Evolutionary conservation across 1,284 basidiomycete species (phyloP).

Genomic region (Trichosporon coremiiforme): DNA sequence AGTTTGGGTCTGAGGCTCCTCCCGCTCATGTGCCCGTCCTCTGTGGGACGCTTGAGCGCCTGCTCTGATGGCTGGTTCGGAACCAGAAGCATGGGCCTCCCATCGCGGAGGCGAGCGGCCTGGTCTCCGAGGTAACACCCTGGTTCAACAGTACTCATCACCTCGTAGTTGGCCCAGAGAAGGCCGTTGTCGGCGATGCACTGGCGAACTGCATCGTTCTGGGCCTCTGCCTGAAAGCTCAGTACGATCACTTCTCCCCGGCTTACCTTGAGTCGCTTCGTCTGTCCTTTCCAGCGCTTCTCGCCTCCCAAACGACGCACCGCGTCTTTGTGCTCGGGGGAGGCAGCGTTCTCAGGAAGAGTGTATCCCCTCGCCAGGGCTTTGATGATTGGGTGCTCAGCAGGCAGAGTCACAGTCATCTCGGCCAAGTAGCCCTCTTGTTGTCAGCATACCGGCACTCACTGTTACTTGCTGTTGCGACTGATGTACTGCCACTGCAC

Average conservation of each 20-base stretch:
- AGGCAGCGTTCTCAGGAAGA: slow-evolving; percentile 35
- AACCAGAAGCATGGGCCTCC: background rate
- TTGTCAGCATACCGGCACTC: slow-evolving; percentile 4
- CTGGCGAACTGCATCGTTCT: slow-evolving; percentile 37
- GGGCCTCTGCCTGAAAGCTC: slow-evolving; percentile 39
- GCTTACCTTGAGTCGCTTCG: slow-evolving; percentile 40
- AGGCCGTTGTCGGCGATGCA: slow-evolving; percentile 39
- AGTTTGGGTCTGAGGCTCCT: background rate
- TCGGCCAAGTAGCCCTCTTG: slow-evolving; percentile 30
- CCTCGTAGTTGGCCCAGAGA: slow-evolving; percentile 35
- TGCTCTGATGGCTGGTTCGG: background rate
- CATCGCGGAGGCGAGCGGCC: background rate
- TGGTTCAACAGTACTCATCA: slow-evolving; percentile 25
- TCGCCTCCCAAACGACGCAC: slow-evolving; percentile 37
- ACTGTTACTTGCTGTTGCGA: background rate
- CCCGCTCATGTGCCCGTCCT: background rate
- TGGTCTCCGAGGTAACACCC: slow-evolving; percentile 18
- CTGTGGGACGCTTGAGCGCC: background rate
- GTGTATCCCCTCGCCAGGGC: slow-evolving; percentile 26
- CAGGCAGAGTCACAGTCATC: slow-evolving; percentile 42
- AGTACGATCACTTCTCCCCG: background rate
- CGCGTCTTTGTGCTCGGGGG: slow-evolving; percentile 35
- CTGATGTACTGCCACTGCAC: slow-evolving; percentile 44
- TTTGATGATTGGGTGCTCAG: slow-evolving; percentile 38
- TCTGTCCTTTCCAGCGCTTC: slow-evolving; percentile 37